Evolutionary conservation across 192 early-diverging fungal species (phyloP).

Genomic region (Pilobolus umbonatus): DNA sequence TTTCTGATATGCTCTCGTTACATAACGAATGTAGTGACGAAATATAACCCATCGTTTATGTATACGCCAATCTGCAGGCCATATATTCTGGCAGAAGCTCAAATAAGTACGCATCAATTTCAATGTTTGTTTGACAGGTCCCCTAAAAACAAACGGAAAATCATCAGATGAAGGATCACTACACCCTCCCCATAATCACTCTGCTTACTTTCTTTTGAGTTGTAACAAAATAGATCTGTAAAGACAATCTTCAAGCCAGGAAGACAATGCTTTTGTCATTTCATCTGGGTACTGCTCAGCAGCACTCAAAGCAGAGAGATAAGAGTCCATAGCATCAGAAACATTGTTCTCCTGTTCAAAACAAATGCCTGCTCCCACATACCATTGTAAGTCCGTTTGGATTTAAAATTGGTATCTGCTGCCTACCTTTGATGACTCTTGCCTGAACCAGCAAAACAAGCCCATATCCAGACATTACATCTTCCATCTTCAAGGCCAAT

Average conservation of each 20-base stretch:
- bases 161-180: background rate
- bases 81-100: constrained; percentile 20
- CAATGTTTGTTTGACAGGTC: constrained; percentile 8
- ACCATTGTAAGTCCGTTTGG: background rate
- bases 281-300: constrained; percentile 25
- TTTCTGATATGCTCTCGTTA: constrained; percentile 35
- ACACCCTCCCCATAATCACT: background rate
- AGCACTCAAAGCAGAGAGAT: constrained; percentile 39
- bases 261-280: constrained; percentile 4
- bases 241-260: constrained; percentile 13
- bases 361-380: constrained; percentile 32
- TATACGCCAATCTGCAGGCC: constrained; percentile 43
- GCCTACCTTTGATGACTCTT: constrained; percentile 51
- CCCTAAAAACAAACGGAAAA: background rate
- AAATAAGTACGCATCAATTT: constrained; percentile 11
- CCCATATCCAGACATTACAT: constrained; percentile 43
- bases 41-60: constrained; percentile 51
- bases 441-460: constrained; percentile 52
- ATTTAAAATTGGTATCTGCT: background rate
- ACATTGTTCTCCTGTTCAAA: constrained; percentile 39
- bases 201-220: constrained; percentile 2
- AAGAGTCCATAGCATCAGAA: constrained; percentile 43
- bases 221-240: constrained; percentile 13
- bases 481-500: constrained; percentile 32
- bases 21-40: constrained; percentile 43